Evolutionary conservation across 148 eudicot genomes (phyloP).

Genomic region (Oxyria digyna): DNA sequence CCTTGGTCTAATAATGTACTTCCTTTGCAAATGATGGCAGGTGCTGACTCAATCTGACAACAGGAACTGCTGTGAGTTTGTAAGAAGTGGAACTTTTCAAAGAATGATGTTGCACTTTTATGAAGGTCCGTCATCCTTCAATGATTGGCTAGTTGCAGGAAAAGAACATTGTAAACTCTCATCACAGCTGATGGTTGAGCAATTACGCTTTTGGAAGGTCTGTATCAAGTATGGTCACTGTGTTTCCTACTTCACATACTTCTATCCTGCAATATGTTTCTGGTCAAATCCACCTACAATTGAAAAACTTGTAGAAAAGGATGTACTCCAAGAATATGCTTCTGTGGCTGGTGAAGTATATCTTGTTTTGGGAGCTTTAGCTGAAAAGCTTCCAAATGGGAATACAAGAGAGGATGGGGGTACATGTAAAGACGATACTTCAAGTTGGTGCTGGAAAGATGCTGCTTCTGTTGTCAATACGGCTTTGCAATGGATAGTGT

Average conservation of each 20-base stretch:
- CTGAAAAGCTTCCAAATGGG: slow-evolving; percentile 54
- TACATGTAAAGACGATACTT: slow-evolving; percentile 24
- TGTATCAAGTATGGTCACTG: slow-evolving; percentile 58
- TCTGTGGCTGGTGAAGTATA: slow-evolving; percentile 54
- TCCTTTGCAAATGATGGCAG: slow-evolving; percentile 20
- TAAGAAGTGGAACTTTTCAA: slow-evolving; percentile 46
- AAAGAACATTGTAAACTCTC: slow-evolving; percentile 45
- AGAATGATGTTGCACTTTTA: slow-evolving; percentile 62
- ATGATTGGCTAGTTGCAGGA: slow-evolving; percentile 58
- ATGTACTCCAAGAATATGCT: slow-evolving; percentile 49
- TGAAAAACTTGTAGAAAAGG: slow-evolving; percentile 35
- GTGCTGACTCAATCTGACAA: slow-evolving; percentile 66
- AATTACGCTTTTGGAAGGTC: slow-evolving; percentile 83
- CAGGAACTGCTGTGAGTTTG: slow-evolving; percentile 42
- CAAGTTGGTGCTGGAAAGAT: slow-evolving; percentile 62
- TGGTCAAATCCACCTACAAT: slow-evolving; percentile 65
- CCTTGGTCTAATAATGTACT: not conserved
- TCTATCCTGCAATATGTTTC: slow-evolving; percentile 61
- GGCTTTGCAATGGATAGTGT: slow-evolving; percentile 55
- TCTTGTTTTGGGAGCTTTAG: slow-evolving; percentile 52
- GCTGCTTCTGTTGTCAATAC: slow-evolving; percentile 65
- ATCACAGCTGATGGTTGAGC: slow-evolving; percentile 65
- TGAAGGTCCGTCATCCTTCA: slow-evolving; percentile 37
- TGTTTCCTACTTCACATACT: slow-evolving; percentile 47
- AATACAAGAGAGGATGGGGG: slow-evolving; percentile 20